Evolutionary conservation across 192 early-diverging fungal genomes (phyloP), one percentile per base, ranked within the genome.

Genomic region (Phycomyces blakesleeanus): DNA sequence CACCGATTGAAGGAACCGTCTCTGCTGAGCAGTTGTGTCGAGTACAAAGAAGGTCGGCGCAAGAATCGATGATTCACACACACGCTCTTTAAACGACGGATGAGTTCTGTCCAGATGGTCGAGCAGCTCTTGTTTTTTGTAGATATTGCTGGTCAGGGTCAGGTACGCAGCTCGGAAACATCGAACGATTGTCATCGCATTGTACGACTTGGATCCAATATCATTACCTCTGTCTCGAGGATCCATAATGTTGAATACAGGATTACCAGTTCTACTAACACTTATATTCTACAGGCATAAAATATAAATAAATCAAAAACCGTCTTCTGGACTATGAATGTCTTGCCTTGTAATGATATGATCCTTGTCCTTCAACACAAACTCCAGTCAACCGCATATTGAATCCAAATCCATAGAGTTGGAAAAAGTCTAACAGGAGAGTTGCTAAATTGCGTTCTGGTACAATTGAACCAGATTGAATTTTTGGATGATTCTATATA

Each of bases 401-500:
- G 66, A 94, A 95, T 1, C 79, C 65, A 26, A 77, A 76, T 14
- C 96, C 96, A 65, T 94, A 98, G 5, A 95, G 80, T 66, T 98
- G 94, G 51, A 98, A 87, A 47, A 96, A 92, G 68, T 98, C 96
- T 8, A 95, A 77, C 26, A 98, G 61, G n/a, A 98, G 69, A 5
- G 92, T 81, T 21, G 94, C 96, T 20, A 98, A 64, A 73, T 97
- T 98, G 9, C 87, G 71, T 29, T 67, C 20, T 0, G 89, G 68
- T 18, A 83, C 77, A 18, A 95, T 82, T 10, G 71, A 73, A 15
- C 86, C 82, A 11, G 76, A 74, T 59, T 83, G 84, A 0, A 98
- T 63, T 11, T 79, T 73, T 7, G 94, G 93, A 66, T 98, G 96
- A 74, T 89, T 78, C 82, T 95, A 66, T 15, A 37, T 1, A 38